Evolutionary conservation across 2,329 filamentous ascomycete genomes (phyloP), one percentile per base, ranked within the genome.

Genomic region (Nigrospora sphaerica): DNA sequence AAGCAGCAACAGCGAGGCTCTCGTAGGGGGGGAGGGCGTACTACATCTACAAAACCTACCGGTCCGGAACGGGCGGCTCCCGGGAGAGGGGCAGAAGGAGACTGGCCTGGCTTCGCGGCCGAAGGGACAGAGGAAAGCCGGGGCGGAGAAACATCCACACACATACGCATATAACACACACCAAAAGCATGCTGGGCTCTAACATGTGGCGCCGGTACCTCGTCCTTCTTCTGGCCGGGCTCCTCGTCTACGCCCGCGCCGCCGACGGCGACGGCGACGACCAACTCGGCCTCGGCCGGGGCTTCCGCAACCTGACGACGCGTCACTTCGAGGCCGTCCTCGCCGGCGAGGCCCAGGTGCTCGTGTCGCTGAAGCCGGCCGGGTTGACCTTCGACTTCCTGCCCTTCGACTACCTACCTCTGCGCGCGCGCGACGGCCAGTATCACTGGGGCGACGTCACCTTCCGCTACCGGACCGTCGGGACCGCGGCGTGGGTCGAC

Each of bases 381-480:
- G 62, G 60, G 0, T 57, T 60, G 3, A 49, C 60, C 0, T 81
- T 80, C 49, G 74, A 81, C 57, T 81, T 81, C 51, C 65, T 78
- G 2, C 77, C 78, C 0, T 74, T 64, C 9, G 77, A 80, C 53
- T 60, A 71, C 39, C 64, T 81, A 4, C 48, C 66, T 0, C 60
- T 62, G 14, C 67, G 78, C 9, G 68, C 73, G 12, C 64, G 65
- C 12, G 71, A 78, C 48, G 71, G 72, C 3, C 72, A 79, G 49
- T 80, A 81, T 49, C 78, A 82, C 55, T 73, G 74, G 53, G 78
- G 78, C 4, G 78, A 82, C 40, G 63, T 82, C 35, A 80, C 75
- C 0, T 68, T 75, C 39, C 71, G 76, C 12, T 81, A 78, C 54
- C 74, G 76, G n/a, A 52, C 61, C 3, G 57, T 57, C 2, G 65